Conservation (phyloP, 2,329 filamentous ascomycete genomes). For the Fusarium proliferatum region DNA sequence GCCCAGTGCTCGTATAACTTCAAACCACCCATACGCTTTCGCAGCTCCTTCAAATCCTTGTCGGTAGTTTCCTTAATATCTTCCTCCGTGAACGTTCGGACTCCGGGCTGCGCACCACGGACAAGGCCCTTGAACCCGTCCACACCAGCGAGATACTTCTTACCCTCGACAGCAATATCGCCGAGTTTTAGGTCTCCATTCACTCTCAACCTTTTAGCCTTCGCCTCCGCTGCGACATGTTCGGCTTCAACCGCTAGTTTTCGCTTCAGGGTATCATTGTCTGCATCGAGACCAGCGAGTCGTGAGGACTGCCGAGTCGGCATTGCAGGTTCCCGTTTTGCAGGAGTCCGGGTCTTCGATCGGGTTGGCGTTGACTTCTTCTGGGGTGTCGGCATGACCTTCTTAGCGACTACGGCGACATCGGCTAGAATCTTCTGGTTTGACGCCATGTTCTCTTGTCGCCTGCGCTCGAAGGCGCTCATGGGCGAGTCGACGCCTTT, state of each 20-base stretch:
- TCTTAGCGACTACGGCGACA: slow-evolving; percentile 77
- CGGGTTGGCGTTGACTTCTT: slow-evolving; percentile 54
- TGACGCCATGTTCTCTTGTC: slow-evolving; percentile 86
- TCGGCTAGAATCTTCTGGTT: slow-evolving; percentile 85
- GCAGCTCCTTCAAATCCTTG: slow-evolving; percentile 76
- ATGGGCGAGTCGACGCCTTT: slow-evolving; percentile 59
- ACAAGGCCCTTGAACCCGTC: slow-evolving; percentile 70
- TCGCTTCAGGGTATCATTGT: slow-evolving; percentile 59
- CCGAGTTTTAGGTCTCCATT: slow-evolving; percentile 74
- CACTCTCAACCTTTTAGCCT: slow-evolving; percentile 68
- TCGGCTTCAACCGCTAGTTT: slow-evolving; percentile 64
- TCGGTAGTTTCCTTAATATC: slow-evolving; percentile 84
- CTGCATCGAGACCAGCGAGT: slow-evolving; percentile 65
- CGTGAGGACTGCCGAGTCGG: slow-evolving; percentile 69
- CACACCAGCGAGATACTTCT: slow-evolving; percentile 76
- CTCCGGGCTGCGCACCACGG: slow-evolving; percentile 79
- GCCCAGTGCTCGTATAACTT: slow-evolving; percentile 85
- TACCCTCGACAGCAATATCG: slow-evolving; percentile 83
- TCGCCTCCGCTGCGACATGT: slow-evolving; percentile 53
- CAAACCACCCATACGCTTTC: slow-evolving; percentile 81
- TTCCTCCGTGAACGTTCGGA: slow-evolving; percentile 86
- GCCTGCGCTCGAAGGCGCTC: slow-evolving; percentile 87
- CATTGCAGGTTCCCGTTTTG: slow-evolving; percentile 60
- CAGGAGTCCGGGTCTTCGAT: slow-evolving; percentile 51
- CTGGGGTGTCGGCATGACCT: slow-evolving; percentile 69